Base-by-base conservation (phyloP, 2,329 filamentous ascomycete genomes). In the Penicillium aurantiogriseum region DNA sequence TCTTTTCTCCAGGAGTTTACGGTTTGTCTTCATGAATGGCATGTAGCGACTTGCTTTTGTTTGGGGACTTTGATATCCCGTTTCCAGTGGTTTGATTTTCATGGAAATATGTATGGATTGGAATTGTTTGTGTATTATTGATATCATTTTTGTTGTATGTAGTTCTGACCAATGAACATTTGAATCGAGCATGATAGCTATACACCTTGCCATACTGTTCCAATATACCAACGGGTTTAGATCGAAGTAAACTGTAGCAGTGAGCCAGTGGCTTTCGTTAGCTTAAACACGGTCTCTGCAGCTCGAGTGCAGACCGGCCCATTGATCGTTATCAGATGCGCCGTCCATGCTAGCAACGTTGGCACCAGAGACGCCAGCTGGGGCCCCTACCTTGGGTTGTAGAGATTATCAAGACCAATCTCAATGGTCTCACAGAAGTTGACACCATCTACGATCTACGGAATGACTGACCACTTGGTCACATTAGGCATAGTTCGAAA, bases 11-110 rank as follows among this genome's bases (percentile, higher is more conserved):
- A 45, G 61, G 58, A 35, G 54, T 65, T 58, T 58, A 31, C 21
- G 29, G 54, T 51, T 47, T 51, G 31, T 52, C 15, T 54, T 60
- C 48, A 63, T 61, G 63, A 63, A 55, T 46, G 56, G 45, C 52
- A 66, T 66, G 62, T 63, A 62, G 62, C 62, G 63, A 56, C 42
- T 11, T 46, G 45, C 19, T 52, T 58, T 42, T 43, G 23, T 31
- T 43, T 51, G 52, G 52, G 35, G 35, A 46, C 35, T 19, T 50
- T 50, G 39, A 19, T 58, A 54, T 51, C 57, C 47, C 19, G 33
- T 50, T 50, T 58, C 39, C 17, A 52, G 27, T 48, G 31, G 45
- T 43, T 45, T 38, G 29, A 40, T 57, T 50, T 57, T 57, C 45
- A 46, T 51, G 38, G 25, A 46, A 50, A 56, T 51, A 44, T 57